A percentile compares a stretch with the other conserved stretches of the same genome.
These are phyloP conservation scores for Phytophthora brassicae DNA, from an alignment of 352 stramenopile genomes.

Conservation along the genomic window DNA sequence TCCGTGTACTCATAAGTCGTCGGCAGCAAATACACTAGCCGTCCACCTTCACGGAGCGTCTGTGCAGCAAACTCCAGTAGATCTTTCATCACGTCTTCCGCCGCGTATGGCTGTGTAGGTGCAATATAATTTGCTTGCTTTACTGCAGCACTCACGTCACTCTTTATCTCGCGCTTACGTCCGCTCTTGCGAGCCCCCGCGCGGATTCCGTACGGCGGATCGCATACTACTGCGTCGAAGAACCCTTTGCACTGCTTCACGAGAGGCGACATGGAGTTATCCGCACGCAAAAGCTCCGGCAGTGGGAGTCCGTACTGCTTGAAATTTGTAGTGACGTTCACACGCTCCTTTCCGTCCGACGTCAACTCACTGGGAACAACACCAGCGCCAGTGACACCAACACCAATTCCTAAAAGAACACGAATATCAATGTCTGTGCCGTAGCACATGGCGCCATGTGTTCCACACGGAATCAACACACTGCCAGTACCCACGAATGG, in stretches of 20 bases:
- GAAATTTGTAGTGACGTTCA: conserved; percentile 90
- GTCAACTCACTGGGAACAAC: conserved; percentile 13
- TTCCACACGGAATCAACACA: conserved; percentile 94
- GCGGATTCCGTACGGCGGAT: conserved; percentile 94
- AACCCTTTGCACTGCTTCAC: conserved; percentile 43
- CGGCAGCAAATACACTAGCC: conserved; percentile 87
- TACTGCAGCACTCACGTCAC: conserved; percentile 21
- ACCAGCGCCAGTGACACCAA: conserved; percentile 50
- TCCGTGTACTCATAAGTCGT: conserved; percentile 85
- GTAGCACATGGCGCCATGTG: conserved; percentile 92
- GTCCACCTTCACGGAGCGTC: conserved; percentile 72
- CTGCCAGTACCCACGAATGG: conserved; percentile 97
- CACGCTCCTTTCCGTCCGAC: conserved; percentile 31
- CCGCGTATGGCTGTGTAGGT: conserved; percentile 93
- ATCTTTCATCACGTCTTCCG: conserved; percentile 97
- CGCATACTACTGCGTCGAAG: conserved; percentile 92
- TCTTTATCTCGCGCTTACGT: conserved; percentile 47
- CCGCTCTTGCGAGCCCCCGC: conserved; percentile 93
- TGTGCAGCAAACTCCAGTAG: conserved; percentile 91
- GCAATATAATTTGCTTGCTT: conserved; percentile 93
- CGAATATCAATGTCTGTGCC: conserved; percentile 97
- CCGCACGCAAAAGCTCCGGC: conserved; percentile 94
- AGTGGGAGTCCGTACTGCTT: conserved; percentile 91
- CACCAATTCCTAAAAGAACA: conserved; percentile 91
- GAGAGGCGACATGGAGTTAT: conserved; percentile 84